A percentile compares a stretch with the other conserved stretches of the same genome.
These are phyloP conservation scores for Fusarium sp. DNA, from an alignment of 2,329 filamentous ascomycete genomes.

Conservation along the genomic window DNA sequence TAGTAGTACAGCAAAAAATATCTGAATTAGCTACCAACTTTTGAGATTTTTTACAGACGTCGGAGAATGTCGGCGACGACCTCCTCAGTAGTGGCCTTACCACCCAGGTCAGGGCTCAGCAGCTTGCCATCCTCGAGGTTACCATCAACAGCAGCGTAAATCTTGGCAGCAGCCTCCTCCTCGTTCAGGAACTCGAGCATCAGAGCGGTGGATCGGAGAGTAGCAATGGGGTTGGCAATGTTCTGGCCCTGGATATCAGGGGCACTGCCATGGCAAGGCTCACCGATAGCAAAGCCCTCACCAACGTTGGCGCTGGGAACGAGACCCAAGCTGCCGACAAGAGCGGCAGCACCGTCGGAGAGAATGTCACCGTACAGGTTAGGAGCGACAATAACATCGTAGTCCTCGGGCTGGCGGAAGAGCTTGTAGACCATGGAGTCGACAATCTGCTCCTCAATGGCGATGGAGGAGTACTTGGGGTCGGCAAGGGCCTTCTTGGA, in stretches of 20 bases:
- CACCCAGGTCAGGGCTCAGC: conserved; percentile 91
- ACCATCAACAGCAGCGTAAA: conserved; percentile 92
- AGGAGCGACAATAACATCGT: conserved; percentile 98
- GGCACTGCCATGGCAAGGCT: conserved; percentile 96
- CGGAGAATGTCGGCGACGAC: conserved; percentile 89
- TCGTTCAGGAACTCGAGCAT: conserved; percentile 98
- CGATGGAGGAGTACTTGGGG: conserved; percentile 73
- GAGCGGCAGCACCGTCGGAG: conserved; percentile 93
- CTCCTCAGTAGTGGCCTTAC: conserved; percentile 86
- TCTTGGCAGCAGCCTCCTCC: conserved; percentile 87
- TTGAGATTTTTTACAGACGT: conserved; percentile 72
- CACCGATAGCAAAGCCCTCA: conserved; percentile 93
- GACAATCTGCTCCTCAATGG: conserved; percentile 96
- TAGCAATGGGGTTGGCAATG: conserved; percentile 97
- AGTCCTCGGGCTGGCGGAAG: conserved; percentile 93
- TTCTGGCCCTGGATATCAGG: conserved; percentile 94
- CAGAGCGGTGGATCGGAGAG: conserved; percentile 88
- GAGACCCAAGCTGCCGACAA: conserved; percentile 91
- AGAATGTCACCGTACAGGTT: conserved; percentile 98
- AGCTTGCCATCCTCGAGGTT: conserved; percentile 88
- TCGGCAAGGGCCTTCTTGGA: conserved; percentile 80
- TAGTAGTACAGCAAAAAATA: conserved; percentile 4
- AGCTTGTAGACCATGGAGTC: conserved; percentile 99
- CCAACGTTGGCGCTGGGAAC: conserved; percentile 97
- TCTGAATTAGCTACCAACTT: conserved; percentile 25